These are phyloP conservation scores for Arthrobotrys megalospora DNA, from an alignment of 2,329 filamentous ascomycete species.

Conservation along the genomic window DNA sequence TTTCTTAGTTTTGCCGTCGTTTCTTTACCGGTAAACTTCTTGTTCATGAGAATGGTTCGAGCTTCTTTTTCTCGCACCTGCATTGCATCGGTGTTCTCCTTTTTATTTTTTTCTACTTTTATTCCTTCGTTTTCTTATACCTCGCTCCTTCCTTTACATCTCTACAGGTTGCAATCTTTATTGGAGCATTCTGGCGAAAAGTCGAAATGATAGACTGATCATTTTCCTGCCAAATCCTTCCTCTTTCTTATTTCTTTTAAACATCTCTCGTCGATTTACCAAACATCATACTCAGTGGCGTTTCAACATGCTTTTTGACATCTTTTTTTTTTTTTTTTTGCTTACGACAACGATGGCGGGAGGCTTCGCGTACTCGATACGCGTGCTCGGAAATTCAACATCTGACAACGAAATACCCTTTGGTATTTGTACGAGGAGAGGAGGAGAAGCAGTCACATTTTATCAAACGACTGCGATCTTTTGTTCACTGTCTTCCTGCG, in stretches of 20 bases:
- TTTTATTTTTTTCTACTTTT: not conserved
- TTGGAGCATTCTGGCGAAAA: conserved; percentile 27
- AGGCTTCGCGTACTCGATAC: too few species aligned
- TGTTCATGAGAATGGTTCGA: conserved; percentile 25
- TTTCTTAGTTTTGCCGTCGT: conserved; percentile 3
- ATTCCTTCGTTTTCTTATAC: conserved; percentile 3
- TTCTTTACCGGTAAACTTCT: not conserved
- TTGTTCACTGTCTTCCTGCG: not conserved
- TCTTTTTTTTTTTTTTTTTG: not conserved
- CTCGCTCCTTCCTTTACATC: not conserved
- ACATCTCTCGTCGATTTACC: conserved; percentile 26
- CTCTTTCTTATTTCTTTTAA: not conserved
- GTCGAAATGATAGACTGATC: conserved; percentile 40
- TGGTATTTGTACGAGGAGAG: not conserved
- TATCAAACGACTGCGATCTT: not conserved
- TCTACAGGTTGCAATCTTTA: conserved; percentile 1
- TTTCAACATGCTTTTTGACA: conserved; percentile 51
- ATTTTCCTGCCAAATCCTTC: conserved; percentile 5
- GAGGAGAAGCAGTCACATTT: not conserved
- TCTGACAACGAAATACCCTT: not conserved
- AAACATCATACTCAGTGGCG: conserved; percentile 30
- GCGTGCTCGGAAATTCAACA: not conserved
- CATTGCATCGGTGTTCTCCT: conserved; percentile 51
- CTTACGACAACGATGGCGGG: too few species aligned
- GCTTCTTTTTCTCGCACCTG: conserved; percentile 26